Evolutionary conservation across 306 rosid species (phyloP), one percentile per base, ranked within the genome.

Genomic region (Cicer bijugum): DNA sequence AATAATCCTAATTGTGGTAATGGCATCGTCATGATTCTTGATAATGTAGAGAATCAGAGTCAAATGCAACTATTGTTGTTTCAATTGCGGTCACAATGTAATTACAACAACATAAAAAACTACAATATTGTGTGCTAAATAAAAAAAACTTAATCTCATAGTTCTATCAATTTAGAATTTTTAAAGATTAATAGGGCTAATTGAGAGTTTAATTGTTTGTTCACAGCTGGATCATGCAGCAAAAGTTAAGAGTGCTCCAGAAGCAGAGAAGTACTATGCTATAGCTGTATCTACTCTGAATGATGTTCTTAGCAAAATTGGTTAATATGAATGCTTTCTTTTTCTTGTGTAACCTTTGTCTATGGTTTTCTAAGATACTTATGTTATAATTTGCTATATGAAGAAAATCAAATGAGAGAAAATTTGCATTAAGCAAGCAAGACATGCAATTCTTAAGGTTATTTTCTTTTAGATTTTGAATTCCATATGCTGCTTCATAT

Each of bases 211-310:
- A 2, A 43, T 39, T 8, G 55, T 16, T 46, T n/a, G 44, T 19
- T 51, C 8, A 67, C 96, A 94, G 97, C 76, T 95, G 87, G 99
- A 95, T 84, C 45, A 91, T 78, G 99, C 99, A 38, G 99, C 99
- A 7, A 95, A 91, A 82, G 78, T 82, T 12, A 95, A 95, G 96
- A 95, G 97, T 88, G 47, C 84, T 62, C 77, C 96, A 38, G 80
- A 88, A 77, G 99, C 99, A 59, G 97, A 91, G 90, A 95, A 95
- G 86, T 95, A 81, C 90, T 95, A 95, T 78, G 86, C 93, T 10
- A 84, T 71, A 52, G 74, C 99, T 45, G 77, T 88, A 65, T 88
- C 99, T 69, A 19, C 88, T 70, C 93, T 95, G 71, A 95, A 88
- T 69, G 87, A 89, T 81, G 99, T 95, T 67, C 83, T 95, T 71